Base-by-base conservation (phyloP, 2,329 filamentous ascomycete species). In the Botrytis galanthina region DNA sequence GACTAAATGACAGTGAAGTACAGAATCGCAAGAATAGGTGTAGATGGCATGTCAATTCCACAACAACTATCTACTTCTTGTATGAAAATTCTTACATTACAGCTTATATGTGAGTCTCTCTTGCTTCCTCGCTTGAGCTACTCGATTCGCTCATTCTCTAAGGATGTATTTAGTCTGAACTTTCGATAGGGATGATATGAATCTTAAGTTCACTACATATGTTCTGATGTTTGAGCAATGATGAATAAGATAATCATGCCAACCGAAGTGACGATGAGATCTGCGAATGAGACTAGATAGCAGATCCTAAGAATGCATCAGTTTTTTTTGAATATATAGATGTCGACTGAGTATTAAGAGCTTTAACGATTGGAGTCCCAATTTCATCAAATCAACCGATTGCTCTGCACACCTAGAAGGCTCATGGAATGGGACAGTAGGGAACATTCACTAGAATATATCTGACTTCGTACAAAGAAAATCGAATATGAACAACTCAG, bases 81-180 rank as follows among this genome's bases (percentile, higher is more conserved):
- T 59, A 22, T 35, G n/a, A 22, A 10, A 1, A 60, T 60, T 35
- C n/a, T 29, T 32, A 18, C 7, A 57, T 57, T 29, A 57, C 5
- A 6, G 14, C 6, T 2, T 14, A 57, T 57, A 14, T 57, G 1
- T 29, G n/a, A 29, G n/a, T 18, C 7, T 57, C n/a, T 29, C n/a
- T 18, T 29, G 12, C 51, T 18, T 29, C 5, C 51, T 57, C 51
- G 14, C 51, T n/a, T 18, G 51, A 57, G 29, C 48, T 5, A n/a
- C 48, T 16, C 12, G 14, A 54, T 54, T n/a, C 4, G 26, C 6
- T 51, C 12, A 6, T 51, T 35, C 10, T 60, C 20, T 6, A 22
- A 35, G 0, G 16, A 2, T 35, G 18, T 35, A 10, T 2, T 22
- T 60, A 35, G 1, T 2, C 18, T 16, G 6, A 3, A 1, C 16